Conservation (phyloP, 2,329 filamentous ascomycete species). For the Phaeosphaeria sp. region DNA sequence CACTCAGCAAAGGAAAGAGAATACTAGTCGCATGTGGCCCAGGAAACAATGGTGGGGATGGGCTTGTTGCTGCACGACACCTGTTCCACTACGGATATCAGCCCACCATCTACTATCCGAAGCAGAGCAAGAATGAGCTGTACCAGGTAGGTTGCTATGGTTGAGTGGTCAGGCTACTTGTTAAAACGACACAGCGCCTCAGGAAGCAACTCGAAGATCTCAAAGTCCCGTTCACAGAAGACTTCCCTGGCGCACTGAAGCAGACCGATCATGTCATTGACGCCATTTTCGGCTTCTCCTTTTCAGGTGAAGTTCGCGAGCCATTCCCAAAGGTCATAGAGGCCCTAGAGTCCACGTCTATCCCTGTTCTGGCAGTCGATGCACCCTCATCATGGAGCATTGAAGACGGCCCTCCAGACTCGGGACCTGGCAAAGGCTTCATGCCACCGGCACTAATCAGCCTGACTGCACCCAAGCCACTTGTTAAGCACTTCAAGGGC, state of each 20-base stretch:
- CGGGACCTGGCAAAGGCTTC: slow-evolving; percentile 79
- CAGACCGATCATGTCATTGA: slow-evolving; percentile 84
- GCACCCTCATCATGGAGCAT: slow-evolving; percentile 96
- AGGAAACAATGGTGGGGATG: slow-evolving; percentile 81
- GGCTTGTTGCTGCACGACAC: slow-evolving; percentile 91
- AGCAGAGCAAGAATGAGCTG: slow-evolving; percentile 86
- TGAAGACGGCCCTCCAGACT: slow-evolving; percentile 78
- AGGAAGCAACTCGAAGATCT: slow-evolving; percentile 85
- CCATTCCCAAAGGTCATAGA: slow-evolving; percentile 85
- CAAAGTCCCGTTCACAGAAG: slow-evolving; percentile 79
- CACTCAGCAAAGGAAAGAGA: slow-evolving; percentile 71
- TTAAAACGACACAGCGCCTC: slow-evolving; percentile 66
- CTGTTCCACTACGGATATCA: slow-evolving; percentile 90
- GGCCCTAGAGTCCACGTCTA: slow-evolving; percentile 72
- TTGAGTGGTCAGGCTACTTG: no score
- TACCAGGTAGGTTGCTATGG: slow-evolving; percentile 68
- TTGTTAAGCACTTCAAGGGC: slow-evolving; percentile 82
- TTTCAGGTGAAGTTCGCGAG: slow-evolving; percentile 88
- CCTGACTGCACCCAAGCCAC: slow-evolving; percentile 90
- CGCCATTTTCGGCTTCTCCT: slow-evolving; percentile 95
- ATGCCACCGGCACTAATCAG: slow-evolving; percentile 83
- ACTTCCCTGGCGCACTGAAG: slow-evolving; percentile 72
- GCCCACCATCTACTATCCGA: slow-evolving; percentile 90
- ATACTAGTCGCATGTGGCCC: slow-evolving; percentile 92
- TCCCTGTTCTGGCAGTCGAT: slow-evolving; percentile 88